Evolutionary conservation across 2,329 filamentous ascomycete species (phyloP).

Genomic region (Diaporthe sp.): DNA sequence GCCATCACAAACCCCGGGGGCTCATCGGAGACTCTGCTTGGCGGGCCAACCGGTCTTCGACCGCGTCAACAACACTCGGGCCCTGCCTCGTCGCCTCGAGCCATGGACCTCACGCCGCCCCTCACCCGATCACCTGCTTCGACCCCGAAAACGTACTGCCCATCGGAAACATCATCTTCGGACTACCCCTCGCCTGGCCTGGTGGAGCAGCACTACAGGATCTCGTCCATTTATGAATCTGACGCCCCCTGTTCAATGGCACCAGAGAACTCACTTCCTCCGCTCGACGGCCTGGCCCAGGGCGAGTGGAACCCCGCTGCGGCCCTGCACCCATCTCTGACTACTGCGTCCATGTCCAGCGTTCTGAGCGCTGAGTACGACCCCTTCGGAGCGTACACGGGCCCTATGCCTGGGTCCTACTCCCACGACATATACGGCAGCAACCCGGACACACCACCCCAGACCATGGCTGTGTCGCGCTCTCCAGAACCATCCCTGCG

Average conservation of each 20-base stretch:
- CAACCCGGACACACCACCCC: conserved; percentile 44
- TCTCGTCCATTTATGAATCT: conserved; percentile 57
- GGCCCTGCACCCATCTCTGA: conserved; percentile 57
- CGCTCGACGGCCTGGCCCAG: conserved; percentile 58
- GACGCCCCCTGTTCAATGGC: conserved; percentile 56
- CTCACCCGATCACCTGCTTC: conserved; percentile 61
- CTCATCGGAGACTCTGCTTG: conserved; percentile 2
- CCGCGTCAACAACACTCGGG: neutral
- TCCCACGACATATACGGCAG: conserved; percentile 61
- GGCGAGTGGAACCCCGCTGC: conserved; percentile 59
- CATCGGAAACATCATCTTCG: conserved; percentile 57
- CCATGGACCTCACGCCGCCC: conserved; percentile 66
- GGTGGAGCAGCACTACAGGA: conserved; percentile 58
- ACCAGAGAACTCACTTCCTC: conserved; percentile 51
- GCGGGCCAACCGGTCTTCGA: neutral
- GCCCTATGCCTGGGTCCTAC: conserved; percentile 51
- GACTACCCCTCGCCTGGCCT: conserved; percentile 63
- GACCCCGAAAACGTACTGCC: conserved; percentile 60
- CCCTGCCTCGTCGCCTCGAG: conserved; percentile 29
- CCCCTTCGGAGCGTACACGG: conserved; percentile 63
- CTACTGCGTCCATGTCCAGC: conserved; percentile 59
- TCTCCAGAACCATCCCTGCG: conserved; percentile 49
- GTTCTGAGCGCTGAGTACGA: conserved; percentile 66
- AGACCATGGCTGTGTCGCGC: conserved; percentile 46
- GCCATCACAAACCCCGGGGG: neutral